Percentiles rank a stretch among this genome's conserved stretches.
Conservation (phyloP, 139 green algal genomes). For the Closterium sp. region DNA sequence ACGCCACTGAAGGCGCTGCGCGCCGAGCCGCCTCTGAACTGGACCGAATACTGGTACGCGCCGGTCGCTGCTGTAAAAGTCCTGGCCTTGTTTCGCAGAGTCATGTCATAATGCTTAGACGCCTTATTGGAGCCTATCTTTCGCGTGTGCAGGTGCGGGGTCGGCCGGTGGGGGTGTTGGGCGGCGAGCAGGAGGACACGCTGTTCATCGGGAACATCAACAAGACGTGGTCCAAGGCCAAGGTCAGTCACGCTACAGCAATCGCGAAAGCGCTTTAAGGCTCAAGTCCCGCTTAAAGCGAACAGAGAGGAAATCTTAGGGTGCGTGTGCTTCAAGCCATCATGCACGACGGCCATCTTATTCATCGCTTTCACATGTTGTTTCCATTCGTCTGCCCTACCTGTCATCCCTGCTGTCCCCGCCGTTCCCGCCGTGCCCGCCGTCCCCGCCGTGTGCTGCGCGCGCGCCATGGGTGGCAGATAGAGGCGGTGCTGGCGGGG, state of each 20-base stretch:
- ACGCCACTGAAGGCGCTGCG: conserved; percentile 24
- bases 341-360: background rate
- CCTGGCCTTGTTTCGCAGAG: too few relatives aligned
- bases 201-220: conserved; percentile 51
- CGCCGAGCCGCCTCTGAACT: conserved; percentile 22
- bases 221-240: conserved; percentile 24
- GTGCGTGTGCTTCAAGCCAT: background rate
- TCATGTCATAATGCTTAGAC: too few relatives aligned
- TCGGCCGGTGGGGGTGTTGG: conserved; percentile 37
- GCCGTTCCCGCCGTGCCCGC: too few relatives aligned
- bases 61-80: too few relatives aligned
- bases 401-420: background rate
- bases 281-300: too few relatives aligned
- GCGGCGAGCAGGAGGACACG: conserved; percentile 44
- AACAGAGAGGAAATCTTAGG: too few relatives aligned
- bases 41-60: conserved; percentile 10
- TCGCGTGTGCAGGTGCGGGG: conserved; percentile 16
- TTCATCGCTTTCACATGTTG: background rate
- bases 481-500: background rate
- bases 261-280: too few relatives aligned
- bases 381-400: background rate
- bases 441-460: background rate
- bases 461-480: background rate
- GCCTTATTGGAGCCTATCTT: too few relatives aligned
- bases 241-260: too few relatives aligned